These are phyloP conservation scores for Crotalaria pallida DNA, from an alignment of 306 rosid genomes.

Conservation along the genomic window DNA sequence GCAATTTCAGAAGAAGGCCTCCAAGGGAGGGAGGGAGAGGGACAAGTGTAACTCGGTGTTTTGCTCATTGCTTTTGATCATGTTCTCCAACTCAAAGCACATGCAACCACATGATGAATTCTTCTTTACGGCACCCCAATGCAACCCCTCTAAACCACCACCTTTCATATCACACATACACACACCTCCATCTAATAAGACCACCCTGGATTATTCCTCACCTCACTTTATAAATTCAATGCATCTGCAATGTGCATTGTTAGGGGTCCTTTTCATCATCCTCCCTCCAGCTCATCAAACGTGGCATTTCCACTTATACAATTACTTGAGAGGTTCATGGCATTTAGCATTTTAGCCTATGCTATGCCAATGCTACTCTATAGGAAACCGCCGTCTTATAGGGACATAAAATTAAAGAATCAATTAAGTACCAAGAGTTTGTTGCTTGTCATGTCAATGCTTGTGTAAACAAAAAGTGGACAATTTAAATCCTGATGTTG, in stretches of 20 bases:
- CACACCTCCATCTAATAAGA: conserved; percentile 39
- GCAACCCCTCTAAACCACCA: conserved; percentile 36
- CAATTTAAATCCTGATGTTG: conserved; percentile 61
- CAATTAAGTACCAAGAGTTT: conserved; percentile 7
- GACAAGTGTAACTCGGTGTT: conserved; percentile 46
- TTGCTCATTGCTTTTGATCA: conserved; percentile 54
- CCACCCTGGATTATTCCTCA: conserved; percentile 97
- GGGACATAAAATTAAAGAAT: conserved; percentile 12
- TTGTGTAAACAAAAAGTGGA: conserved; percentile 45
- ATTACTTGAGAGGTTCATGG: conserved; percentile 26
- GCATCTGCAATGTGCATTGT: conserved; percentile 26
- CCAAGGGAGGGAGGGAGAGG: conserved; percentile 55
- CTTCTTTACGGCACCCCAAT: conserved; percentile 30
- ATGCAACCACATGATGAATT: conserved; percentile 92
- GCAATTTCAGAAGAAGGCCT: conserved; percentile 36
- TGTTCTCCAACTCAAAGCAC: conserved; percentile 81
- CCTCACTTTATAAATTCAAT: conserved; percentile 67
- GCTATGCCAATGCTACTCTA: conserved; percentile 65
- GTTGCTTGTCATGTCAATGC: conserved; percentile 59
- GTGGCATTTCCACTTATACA: conserved; percentile 30
- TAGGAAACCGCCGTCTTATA: conserved; percentile 54
- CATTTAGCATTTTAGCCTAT: too few species aligned
- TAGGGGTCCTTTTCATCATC: conserved; percentile 22
- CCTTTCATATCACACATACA: conserved; percentile 69
- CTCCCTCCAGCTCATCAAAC: conserved; percentile 68